Conservation (phyloP, 768 basidiomycete genomes). For the Dioszegia crocea region DNA sequence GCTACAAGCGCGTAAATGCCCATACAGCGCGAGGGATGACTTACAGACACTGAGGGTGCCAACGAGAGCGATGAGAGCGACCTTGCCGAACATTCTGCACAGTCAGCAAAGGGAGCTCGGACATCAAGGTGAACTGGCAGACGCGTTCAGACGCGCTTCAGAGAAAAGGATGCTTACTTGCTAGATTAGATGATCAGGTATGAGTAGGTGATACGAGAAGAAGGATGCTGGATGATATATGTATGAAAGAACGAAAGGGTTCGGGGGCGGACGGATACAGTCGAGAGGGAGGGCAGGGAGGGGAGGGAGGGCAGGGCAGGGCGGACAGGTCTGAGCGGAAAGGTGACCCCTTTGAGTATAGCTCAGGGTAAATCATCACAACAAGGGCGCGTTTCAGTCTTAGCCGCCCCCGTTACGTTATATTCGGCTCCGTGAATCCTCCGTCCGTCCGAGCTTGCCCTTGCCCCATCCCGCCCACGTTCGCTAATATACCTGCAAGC, state of each 20-base stretch:
- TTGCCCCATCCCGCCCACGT: no score
- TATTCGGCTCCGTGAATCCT: no score
- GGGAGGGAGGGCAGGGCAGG: neutral
- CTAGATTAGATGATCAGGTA: no score
- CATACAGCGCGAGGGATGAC: no score
- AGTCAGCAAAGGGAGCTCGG: neutral
- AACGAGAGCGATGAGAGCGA: conserved; percentile 10
- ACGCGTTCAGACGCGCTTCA: no score
- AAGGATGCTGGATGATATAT: no score
- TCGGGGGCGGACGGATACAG: neutral
- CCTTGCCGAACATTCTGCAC: conserved; percentile 11
- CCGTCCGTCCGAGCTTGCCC: no score
- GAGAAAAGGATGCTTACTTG: no score
- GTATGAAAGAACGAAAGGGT: neutral
- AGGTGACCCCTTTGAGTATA: neutral
- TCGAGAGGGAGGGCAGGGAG: neutral
- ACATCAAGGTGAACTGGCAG: neutral
- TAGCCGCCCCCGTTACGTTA: neutral
- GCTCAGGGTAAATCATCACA: neutral
- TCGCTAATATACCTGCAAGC: no score
- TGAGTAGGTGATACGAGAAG: neutral
- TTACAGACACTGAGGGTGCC: conserved; percentile 11
- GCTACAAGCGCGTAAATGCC: no score
- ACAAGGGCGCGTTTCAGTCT: no score
- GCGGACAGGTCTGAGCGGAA: neutral